Evolutionary conservation across 805 yeast genomes (phyloP).

Genomic region (Dipodascus geniculatus): DNA sequence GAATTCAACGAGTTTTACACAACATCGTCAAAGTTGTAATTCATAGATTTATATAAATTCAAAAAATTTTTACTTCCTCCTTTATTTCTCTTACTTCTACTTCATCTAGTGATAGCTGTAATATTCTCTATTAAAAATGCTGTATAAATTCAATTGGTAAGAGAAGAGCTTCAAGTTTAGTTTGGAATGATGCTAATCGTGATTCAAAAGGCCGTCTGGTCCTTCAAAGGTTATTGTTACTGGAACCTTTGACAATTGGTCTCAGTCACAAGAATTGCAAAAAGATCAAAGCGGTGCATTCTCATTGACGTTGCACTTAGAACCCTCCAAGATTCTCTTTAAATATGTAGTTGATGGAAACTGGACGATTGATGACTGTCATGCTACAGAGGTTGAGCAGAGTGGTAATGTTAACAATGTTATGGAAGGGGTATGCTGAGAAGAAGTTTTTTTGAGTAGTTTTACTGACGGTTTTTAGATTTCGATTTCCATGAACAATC

Average conservation of each 20-base stretch:
- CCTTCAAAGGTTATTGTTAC: conserved; percentile 39
- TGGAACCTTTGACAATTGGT: conserved; percentile 51
- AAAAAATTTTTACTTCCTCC: neutral
- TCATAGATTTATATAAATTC: neutral
- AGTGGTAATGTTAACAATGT: conserved; percentile 12
- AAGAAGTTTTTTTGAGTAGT: neutral
- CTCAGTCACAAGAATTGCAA: conserved; percentile 35
- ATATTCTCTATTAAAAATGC: neutral
- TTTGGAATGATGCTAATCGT: neutral
- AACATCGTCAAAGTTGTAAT: neutral
- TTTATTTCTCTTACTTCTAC: neutral
- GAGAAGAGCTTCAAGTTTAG: neutral
- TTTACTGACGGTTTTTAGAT: neutral
- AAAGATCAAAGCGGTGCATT: conserved; percentile 31
- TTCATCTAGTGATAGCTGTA: neutral
- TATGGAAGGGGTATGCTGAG: neutral
- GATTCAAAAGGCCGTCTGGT: conserved; percentile 6
- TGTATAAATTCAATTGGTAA: neutral
- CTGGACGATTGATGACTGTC: conserved; percentile 36
- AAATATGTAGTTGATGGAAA: conserved; percentile 52
- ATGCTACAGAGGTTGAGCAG: conserved; percentile 11
- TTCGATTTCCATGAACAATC: neutral
- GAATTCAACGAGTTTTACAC: neutral
- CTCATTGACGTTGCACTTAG: conserved; percentile 20
- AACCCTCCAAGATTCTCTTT: conserved; percentile 27